Evolutionary conservation across 139 green algal genomes (phyloP).

Genomic region (Edaphochlamys debaryana): DNA sequence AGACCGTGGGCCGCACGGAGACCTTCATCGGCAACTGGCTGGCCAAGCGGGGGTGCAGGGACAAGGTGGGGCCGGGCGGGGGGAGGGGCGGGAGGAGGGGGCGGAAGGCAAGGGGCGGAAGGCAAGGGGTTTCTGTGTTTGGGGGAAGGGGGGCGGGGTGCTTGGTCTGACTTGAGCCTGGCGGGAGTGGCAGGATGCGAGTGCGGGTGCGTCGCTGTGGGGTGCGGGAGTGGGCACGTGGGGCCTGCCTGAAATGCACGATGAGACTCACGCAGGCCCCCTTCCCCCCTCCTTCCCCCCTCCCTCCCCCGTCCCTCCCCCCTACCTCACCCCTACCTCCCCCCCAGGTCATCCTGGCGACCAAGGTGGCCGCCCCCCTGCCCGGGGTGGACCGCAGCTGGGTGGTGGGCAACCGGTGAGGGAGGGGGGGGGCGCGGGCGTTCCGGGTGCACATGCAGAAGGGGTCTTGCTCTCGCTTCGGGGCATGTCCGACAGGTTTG

Average conservation of each 20-base stretch:
- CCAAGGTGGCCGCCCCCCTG: constrained; percentile 76
- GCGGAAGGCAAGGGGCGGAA: no score
- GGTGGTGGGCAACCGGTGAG: constrained; percentile 50
- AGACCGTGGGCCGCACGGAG: constrained; percentile 71
- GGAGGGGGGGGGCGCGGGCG: not conserved
- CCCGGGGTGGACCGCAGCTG: constrained; percentile 51
- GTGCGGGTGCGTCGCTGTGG: not conserved
- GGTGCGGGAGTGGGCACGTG: not conserved
- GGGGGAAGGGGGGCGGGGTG: not conserved
- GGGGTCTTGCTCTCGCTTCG: no score
- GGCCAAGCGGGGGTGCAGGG: constrained; percentile 56
- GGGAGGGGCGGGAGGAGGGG: not conserved
- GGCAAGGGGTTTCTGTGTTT: no score
- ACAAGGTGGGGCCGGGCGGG: constrained; percentile 44
- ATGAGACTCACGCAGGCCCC: no score
- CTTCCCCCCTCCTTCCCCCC: no score
- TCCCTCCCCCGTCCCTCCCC: not conserved
- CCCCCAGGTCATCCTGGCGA: constrained; percentile 81
- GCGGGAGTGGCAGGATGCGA: constrained; percentile 55
- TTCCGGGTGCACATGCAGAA: no score
- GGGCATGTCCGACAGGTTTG: no score
- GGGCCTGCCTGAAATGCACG: no score
- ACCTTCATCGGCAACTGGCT: constrained; percentile 86
- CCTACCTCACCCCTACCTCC: not conserved
- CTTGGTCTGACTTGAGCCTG: no score